Evolutionary conservation across 345 rosid genomes (phyloP).

Genomic region (Euphorbia lathyris): DNA sequence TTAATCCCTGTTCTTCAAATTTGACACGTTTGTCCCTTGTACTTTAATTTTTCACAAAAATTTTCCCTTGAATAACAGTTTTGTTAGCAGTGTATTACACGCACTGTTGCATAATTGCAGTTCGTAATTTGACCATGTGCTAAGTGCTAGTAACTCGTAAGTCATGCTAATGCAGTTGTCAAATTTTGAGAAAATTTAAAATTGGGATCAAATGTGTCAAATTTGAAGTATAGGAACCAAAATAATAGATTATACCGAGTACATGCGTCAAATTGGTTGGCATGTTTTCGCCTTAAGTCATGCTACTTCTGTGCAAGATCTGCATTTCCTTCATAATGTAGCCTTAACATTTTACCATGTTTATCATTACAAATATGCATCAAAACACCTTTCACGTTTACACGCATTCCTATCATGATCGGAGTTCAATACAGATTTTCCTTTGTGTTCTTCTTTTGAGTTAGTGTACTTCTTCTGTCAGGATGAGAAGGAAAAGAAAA

Average conservation of each 20-base stretch:
- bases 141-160: not conserved
- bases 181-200: not conserved
- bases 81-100: too few species aligned
- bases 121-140: not conserved
- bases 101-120: not conserved
- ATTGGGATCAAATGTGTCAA: not conserved
- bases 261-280: not conserved
- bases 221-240: too few species aligned
- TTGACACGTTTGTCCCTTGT: not conserved
- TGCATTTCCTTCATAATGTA: not conserved
- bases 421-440: not conserved
- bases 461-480: constrained; percentile 13
- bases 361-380: not conserved
- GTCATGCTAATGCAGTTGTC: not conserved
- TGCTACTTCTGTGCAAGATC: not conserved
- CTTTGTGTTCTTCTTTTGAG: not conserved
- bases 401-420: not conserved
- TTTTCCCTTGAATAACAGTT: too few species aligned
- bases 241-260: not conserved
- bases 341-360: not conserved
- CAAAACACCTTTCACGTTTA: not conserved
- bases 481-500: constrained; percentile 46
- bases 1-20: not conserved
- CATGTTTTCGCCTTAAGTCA: not conserved
- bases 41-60: too few species aligned